Percentiles rank a stretch among this genome's conserved stretches.
phyloP scores from a whole-genome alignment of 371 early-diverging fungal species.

The Mucor piriformis region DNA sequence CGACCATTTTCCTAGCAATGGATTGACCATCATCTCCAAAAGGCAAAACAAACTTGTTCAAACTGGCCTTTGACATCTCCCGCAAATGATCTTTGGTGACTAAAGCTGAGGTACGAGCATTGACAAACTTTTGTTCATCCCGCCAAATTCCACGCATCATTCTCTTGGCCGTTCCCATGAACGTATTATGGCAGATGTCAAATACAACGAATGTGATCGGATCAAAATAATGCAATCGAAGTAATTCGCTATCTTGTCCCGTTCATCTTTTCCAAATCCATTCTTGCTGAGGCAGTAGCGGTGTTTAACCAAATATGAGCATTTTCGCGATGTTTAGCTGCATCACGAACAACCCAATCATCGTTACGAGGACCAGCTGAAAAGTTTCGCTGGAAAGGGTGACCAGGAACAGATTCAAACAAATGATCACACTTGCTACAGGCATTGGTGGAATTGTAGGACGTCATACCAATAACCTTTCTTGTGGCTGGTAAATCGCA shows the following conservation, averaged over 20 bases:
- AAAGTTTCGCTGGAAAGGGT: neutral
- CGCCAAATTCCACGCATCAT: neutral
- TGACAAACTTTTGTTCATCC: too few relatives aligned
- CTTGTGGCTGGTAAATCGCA: constrained; percentile 19
- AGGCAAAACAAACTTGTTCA: neutral
- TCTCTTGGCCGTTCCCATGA: constrained; percentile 6
- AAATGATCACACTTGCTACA: constrained; percentile 6
- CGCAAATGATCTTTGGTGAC: neutral
- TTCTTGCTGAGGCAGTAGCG: neutral
- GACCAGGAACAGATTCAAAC: neutral
- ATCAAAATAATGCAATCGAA: constrained; percentile 19
- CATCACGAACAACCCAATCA: neutral
- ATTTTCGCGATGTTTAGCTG: neutral
- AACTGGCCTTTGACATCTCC: neutral
- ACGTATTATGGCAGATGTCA: constrained; percentile 21
- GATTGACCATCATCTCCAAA: neutral
- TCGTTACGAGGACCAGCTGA: neutral
- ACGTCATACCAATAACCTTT: constrained; percentile 12
- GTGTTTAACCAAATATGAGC: neutral
- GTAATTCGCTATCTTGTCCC: constrained; percentile 17
- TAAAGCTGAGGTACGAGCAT: too few relatives aligned
- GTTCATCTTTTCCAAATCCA: neutral
- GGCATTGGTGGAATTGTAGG: neutral
- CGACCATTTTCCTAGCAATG: neutral
- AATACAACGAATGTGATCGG: constrained; percentile 5